These are phyloP conservation scores for Mycena vulgaris DNA, from an alignment of 768 basidiomycete species.

Conservation along the genomic window DNA sequence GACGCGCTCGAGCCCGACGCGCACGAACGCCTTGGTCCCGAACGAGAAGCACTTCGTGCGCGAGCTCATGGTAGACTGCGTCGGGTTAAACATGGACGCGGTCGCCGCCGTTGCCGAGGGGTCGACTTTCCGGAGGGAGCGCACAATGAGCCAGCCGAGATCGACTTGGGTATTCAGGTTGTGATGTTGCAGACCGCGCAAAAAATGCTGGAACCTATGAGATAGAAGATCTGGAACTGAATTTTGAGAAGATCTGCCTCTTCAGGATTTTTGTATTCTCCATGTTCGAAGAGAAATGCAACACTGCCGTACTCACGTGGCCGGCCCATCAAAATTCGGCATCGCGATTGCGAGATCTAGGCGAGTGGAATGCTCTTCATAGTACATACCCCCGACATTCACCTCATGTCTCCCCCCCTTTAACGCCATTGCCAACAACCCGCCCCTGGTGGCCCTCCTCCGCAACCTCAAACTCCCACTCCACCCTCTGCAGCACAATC, in stretches of 20 bases:
- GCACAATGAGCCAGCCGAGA: not conserved
- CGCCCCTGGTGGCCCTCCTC: constrained; percentile 7
- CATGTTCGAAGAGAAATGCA: too few relatives aligned
- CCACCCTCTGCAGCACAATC: constrained; percentile 18
- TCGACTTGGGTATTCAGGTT: not conserved
- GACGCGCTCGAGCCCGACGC: not conserved
- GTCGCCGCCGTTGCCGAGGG: not conserved
- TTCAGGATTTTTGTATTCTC: too few relatives aligned
- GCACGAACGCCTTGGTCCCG: not conserved
- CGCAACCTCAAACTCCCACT: constrained; percentile 19
- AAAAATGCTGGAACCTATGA: not conserved
- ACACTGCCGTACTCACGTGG: too few relatives aligned
- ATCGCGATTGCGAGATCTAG: too few relatives aligned
- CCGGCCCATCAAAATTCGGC: too few relatives aligned
- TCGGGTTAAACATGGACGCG: too few relatives aligned
- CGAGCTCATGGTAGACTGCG: not conserved
- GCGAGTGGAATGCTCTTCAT: too few relatives aligned
- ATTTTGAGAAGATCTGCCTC: too few relatives aligned
- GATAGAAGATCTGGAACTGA: too few relatives aligned
- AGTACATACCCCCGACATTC: constrained; percentile 1
- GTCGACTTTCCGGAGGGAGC: not conserved
- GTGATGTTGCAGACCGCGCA: not conserved
- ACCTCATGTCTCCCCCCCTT: constrained; percentile 12
- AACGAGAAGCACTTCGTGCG: not conserved
- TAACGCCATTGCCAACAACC: not conserved